A percentile compares a stretch with the other conserved stretches of the same genome.
These are phyloP conservation scores for Oryza meridionalis DNA, from an alignment of 176 grass and related monocot genomes.

Conservation along the genomic window DNA sequence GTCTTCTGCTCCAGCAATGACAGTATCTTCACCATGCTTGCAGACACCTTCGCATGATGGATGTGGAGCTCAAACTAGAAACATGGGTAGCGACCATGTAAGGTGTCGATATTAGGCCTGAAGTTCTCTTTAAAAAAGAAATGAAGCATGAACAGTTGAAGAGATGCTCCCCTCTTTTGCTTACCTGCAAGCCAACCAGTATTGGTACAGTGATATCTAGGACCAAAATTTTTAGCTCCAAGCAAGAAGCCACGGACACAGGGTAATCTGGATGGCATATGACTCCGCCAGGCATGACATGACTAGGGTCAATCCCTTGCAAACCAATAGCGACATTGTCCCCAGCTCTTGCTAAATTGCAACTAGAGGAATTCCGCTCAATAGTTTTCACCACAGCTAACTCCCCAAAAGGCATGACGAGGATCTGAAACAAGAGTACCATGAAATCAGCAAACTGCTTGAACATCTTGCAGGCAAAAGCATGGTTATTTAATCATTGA, in stretches of 20 bases:
- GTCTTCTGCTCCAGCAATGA: constrained; percentile 81
- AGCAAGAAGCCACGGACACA: constrained; percentile 45
- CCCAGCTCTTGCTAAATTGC: constrained; percentile 65
- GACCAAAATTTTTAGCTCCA: constrained; percentile 84
- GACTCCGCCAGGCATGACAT: constrained; percentile 65
- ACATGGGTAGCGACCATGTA: neutral
- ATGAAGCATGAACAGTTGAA: neutral
- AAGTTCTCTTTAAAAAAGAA: neutral
- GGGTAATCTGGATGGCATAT: constrained; percentile 76
- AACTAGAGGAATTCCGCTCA: constrained; percentile 58
- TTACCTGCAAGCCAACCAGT: constrained; percentile 66
- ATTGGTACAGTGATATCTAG: constrained; percentile 75
- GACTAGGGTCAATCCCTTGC: constrained; percentile 61
- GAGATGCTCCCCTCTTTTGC: neutral
- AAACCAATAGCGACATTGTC: constrained; percentile 69
- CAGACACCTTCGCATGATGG: constrained; percentile 72
- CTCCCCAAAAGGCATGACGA: constrained; percentile 75
- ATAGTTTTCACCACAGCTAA: constrained; percentile 56
- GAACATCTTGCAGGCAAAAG: neutral
- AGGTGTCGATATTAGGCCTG: neutral
- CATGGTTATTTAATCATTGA: neutral
- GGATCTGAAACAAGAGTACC: constrained; percentile 49
- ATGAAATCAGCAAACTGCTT: neutral
- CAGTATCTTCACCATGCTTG: constrained; percentile 56
- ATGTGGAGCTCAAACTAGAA: constrained; percentile 82